These are phyloP conservation scores for Aspergillus taichungensis DNA, from an alignment of 495 filamentous ascomycete genomes.

Conservation along the genomic window DNA sequence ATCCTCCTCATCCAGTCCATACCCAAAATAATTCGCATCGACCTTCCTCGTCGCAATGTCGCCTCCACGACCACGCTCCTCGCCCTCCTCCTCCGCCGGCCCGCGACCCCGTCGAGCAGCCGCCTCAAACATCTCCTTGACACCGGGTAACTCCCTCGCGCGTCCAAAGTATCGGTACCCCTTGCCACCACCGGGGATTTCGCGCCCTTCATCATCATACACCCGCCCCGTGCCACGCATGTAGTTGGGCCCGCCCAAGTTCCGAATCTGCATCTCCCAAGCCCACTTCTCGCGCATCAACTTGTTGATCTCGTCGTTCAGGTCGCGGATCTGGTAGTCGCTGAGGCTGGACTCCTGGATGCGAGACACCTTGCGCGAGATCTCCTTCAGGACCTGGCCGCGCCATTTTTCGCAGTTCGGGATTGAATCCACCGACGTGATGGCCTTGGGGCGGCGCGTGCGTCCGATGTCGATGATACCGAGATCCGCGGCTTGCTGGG, in stretches of 20 bases:
- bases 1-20: constrained; percentile 90
- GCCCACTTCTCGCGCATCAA: constrained; percentile 97
- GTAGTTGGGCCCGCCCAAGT: constrained; percentile 92
- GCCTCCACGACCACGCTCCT: constrained; percentile 50
- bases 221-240: constrained; percentile 82
- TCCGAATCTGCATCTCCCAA: constrained; percentile 95
- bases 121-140: constrained; percentile 93
- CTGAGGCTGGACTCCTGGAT: constrained; percentile 84
- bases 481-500: constrained; percentile 89
- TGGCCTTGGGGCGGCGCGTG: constrained; percentile 78
- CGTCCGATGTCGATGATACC: constrained; percentile 94
- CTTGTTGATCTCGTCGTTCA: constrained; percentile 99
- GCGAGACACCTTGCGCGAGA: constrained; percentile 88
- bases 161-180: constrained; percentile 91
- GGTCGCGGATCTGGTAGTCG: constrained; percentile 94
- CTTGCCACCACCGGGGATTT: constrained; percentile 82
- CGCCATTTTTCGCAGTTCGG: constrained; percentile 96
- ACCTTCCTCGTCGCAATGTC: constrained; percentile 72
- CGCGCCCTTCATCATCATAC: constrained; percentile 85
- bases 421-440: constrained; percentile 75
- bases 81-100: constrained; percentile 52
- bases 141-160: constrained; percentile 83
- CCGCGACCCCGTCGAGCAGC: constrained; percentile 45
- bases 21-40: constrained; percentile 94
- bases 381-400: constrained; percentile 93